Percentiles rank a stretch among this genome's conserved stretches.
These are phyloP conservation scores for Penicillium flavigenum DNA, from an alignment of 495 filamentous ascomycete genomes.

Conservation along the genomic window DNA sequence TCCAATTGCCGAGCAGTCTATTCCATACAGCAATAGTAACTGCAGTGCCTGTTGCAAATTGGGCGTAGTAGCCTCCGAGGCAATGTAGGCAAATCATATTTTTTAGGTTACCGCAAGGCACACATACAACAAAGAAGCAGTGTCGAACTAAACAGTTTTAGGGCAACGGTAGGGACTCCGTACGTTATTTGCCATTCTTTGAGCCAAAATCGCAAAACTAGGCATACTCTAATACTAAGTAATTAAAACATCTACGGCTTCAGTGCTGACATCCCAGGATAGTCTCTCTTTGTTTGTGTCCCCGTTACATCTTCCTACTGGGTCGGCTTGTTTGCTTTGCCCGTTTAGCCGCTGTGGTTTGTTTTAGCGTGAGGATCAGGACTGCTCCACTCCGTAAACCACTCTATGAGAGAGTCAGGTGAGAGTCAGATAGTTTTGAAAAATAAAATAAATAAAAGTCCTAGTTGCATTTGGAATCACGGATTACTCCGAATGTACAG, in stretches of 20 bases:
- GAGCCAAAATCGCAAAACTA: not conserved
- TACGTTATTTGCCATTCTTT: slow-evolving; percentile 6
- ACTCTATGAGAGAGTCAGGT: not conserved
- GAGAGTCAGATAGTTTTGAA: slow-evolving; percentile 1
- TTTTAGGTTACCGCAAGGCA: not conserved
- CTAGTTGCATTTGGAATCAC: slow-evolving; percentile 6
- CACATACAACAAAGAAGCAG: not conserved
- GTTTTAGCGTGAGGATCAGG: not conserved
- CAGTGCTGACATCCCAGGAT: not conserved
- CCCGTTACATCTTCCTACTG: not conserved
- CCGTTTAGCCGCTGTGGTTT: slow-evolving; percentile 1
- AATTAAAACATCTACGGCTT: not conserved
- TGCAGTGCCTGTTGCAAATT: not conserved
- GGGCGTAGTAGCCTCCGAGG: not conserved
- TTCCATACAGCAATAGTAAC: not conserved
- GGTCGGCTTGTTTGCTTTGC: not conserved
- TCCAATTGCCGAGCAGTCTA: not conserved
- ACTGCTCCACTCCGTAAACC: not conserved
- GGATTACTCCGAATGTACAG: slow-evolving; percentile 6
- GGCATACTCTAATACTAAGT: not conserved
- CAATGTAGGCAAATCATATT: not conserved
- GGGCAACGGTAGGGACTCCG: not conserved
- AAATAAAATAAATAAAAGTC: slow-evolving; percentile 3
- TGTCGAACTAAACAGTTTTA: not conserved
- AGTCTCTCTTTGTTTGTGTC: slow-evolving; percentile 8